Percentiles rank a stretch among this genome's conserved stretches.
phyloP scores from a whole-genome alignment of 2,329 filamentous ascomycete genomes.

The Domatiomyces globalis region DNA sequence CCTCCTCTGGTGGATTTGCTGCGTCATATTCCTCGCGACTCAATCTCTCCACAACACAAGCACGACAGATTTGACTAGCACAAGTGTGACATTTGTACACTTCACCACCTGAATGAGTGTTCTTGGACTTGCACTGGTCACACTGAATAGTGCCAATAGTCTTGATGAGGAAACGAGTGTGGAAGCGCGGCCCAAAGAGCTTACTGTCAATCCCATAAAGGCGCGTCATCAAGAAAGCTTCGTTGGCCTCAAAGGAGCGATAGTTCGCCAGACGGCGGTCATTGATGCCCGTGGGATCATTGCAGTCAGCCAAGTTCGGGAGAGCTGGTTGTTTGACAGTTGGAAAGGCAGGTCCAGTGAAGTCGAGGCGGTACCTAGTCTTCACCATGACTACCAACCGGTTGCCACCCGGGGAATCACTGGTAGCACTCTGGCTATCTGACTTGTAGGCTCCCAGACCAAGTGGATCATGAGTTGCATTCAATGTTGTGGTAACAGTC shows the following conservation, averaged over 20 bases:
- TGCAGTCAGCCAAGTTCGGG: not conserved
- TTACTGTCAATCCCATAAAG: not conserved
- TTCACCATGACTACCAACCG: no score
- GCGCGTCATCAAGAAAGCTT: not conserved
- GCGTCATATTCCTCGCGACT: not conserved
- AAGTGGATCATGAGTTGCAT: no score
- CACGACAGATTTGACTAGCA: constrained; percentile 25
- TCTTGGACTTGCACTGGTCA: constrained; percentile 25
- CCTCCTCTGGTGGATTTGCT: not conserved
- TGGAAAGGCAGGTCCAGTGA: not conserved
- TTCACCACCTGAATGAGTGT: constrained; percentile 15
- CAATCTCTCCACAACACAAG: constrained; percentile 13
- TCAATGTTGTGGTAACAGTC: no score
- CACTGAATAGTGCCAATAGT: constrained; percentile 26
- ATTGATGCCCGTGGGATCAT: not conserved
- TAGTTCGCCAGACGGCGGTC: not conserved
- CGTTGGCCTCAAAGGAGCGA: not conserved
- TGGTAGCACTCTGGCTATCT: no score
- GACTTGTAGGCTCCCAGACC: no score
- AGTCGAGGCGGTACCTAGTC: no score
- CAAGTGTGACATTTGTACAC: constrained; percentile 24
- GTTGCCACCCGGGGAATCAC: no score
- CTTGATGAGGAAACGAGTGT: constrained; percentile 20
- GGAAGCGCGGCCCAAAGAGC: not conserved
- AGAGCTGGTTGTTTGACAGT: not conserved